A percentile compares a stretch with the other conserved stretches of the same genome.
phyloP scores from a whole-genome alignment of 768 basidiomycete genomes.

The Naganishia kalamii region DNA sequence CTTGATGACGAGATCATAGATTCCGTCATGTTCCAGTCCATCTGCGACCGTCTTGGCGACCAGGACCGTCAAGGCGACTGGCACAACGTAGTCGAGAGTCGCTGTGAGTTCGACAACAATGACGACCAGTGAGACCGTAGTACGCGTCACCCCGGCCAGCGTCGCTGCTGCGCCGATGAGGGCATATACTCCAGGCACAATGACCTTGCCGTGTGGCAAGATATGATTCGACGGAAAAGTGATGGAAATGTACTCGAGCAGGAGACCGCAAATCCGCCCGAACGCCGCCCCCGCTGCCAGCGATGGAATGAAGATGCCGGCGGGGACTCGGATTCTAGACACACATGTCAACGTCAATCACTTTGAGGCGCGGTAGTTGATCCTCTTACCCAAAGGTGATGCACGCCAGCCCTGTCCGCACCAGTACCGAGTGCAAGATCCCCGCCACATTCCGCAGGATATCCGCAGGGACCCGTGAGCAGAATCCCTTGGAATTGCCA shows the following conservation, averaged over 20 bases:
- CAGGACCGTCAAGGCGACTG: slow-evolving; percentile 53
- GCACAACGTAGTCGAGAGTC: slow-evolving; percentile 75
- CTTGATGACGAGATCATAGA: slow-evolving; percentile 95
- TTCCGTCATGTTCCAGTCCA: slow-evolving; percentile 81
- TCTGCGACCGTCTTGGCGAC: slow-evolving; percentile 88
- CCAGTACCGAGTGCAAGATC: slow-evolving; percentile 50
- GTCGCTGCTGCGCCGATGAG: slow-evolving; percentile 77
- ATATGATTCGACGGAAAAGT: background rate
- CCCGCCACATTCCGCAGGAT: slow-evolving; percentile 33
- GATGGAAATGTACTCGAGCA: slow-evolving; percentile 56
- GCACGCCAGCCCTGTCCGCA: slow-evolving; percentile 15
- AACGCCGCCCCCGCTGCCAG: slow-evolving; percentile 88
- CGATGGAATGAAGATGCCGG: slow-evolving; percentile 95
- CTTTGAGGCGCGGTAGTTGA: too few relatives aligned
- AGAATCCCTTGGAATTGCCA: slow-evolving; percentile 47
- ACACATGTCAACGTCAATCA: too few relatives aligned
- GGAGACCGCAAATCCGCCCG: slow-evolving; percentile 76
- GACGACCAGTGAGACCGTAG: slow-evolving; percentile 78
- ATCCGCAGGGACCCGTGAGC: slow-evolving; percentile 26
- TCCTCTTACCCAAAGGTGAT: slow-evolving; percentile 22
- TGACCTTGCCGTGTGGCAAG: slow-evolving; percentile 13
- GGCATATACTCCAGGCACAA: slow-evolving; percentile 31
- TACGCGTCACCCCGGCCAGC: slow-evolving; percentile 87
- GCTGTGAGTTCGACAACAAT: slow-evolving; percentile 95
- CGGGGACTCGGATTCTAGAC: slow-evolving; percentile 61